Base-by-base conservation (phyloP, 2,329 filamentous ascomycete genomes). In the Lasiodiplodia hormozganensis region DNA sequence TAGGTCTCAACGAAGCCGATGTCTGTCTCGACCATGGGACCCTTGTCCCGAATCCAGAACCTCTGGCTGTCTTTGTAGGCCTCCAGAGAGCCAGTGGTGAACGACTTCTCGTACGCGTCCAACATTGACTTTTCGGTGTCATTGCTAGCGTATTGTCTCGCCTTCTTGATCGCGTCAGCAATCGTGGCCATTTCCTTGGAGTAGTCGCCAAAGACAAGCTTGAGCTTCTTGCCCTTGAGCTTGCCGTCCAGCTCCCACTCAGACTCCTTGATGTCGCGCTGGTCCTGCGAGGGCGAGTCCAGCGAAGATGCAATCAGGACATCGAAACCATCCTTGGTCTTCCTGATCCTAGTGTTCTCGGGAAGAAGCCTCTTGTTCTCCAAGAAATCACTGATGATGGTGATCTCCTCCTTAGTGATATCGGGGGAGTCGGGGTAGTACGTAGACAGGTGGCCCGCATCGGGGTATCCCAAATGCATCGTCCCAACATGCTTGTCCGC, bases 1-100 rank as follows among this genome's bases (percentile, higher is more conserved):
- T 86, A 87, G 0, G 85, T 85, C 74, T 87, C 85, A 66, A 87
- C 82, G 74, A 87, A 87, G 7, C 85, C 85, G 69, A 87, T 82
- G 58, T 86, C 84, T 11, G 79, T 82, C 75, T 86, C 85, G 3
- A 87, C 85, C 62, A 78, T 76, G 0, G 85, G 82, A 4, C 82
- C 80, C 70, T 83, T 85, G 73, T 87, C 85, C 58, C 81, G 79
- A 58, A 87, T 85, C 85, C 85, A 87, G 23, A 80, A 80, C 31
- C 82, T 79, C 72, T 86, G 85, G 43, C 83, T 82, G 60, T 84
- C 80, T 70, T 84, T 83, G 76, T 84, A 86, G 0, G 83, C 80
- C 57, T 84, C 76, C 69, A 86, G 77, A 4, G 83, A 83, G 11
- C 85, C 85, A 8, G 83, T 84, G 18, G 79, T 74, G 76, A 86